Evolutionary conservation across 768 basidiomycete genomes (phyloP).

Genomic region (Amanita subjunquillea): DNA sequence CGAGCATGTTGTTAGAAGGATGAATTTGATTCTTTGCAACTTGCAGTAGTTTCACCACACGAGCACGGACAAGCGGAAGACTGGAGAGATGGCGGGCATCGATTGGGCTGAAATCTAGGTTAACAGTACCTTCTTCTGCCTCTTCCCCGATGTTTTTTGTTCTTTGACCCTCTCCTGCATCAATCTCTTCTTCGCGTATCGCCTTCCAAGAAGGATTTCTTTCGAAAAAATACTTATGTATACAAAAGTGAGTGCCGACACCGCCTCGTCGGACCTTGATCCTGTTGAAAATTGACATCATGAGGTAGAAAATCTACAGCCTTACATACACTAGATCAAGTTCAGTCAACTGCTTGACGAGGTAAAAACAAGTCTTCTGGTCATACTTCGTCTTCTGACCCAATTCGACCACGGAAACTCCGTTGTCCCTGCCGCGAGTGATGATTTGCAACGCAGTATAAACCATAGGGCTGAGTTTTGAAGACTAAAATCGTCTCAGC

Average conservation of each 20-base stretch:
- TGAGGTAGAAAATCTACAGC: not conserved
- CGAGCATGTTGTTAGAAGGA: conserved; percentile 64
- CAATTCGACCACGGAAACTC: conserved; percentile 70
- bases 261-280: conserved; percentile 73
- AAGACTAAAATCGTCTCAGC: conserved; percentile 33
- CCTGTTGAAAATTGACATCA: conserved; percentile 21
- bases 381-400: conserved; percentile 75
- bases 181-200: conserved; percentile 60
- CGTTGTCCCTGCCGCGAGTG: conserved; percentile 69
- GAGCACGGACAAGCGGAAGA: conserved; percentile 55
- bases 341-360: conserved; percentile 65
- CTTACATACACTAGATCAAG: conserved; percentile 59
- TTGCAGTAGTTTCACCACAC: conserved; percentile 65
- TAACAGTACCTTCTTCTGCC: conserved; percentile 18
- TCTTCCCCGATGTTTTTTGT: conserved; percentile 22
- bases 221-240: conserved; percentile 81
- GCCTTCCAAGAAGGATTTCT: conserved; percentile 66
- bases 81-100: conserved; percentile 73
- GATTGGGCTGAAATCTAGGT: conserved; percentile 54
- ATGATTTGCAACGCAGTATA: conserved; percentile 79
- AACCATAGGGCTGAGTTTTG: conserved; percentile 77
- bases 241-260: conserved; percentile 64
- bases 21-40: conserved; percentile 63
- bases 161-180: conserved; percentile 27
- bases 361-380: conserved; percentile 84